Conservation (phyloP, 2,329 filamentous ascomycete species). For the Gaeumannomyces sp. region DNA sequence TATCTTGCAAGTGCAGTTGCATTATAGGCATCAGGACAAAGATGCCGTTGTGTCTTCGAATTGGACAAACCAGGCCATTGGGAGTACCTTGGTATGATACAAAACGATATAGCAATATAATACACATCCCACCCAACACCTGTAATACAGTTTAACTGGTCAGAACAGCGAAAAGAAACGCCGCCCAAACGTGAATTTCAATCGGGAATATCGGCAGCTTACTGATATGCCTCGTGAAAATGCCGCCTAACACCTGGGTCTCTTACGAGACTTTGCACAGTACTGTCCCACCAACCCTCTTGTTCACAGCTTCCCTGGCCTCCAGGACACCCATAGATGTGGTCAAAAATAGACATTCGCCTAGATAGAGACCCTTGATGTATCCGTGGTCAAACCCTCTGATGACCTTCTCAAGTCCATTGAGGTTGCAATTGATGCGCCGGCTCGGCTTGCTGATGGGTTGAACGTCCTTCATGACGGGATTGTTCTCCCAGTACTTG, state of each 20-base stretch:
- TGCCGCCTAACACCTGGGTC: too few relatives aligned
- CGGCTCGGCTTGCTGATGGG: constrained; percentile 71
- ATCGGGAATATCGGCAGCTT: not conserved
- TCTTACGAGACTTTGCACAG: constrained; percentile 61
- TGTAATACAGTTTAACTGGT: not conserved
- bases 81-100: not conserved
- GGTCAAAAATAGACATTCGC: constrained; percentile 75
- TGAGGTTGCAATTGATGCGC: constrained; percentile 58
- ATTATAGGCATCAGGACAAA: too few relatives aligned
- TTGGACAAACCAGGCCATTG: not conserved
- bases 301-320: constrained; percentile 72
- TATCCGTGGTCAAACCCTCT: constrained; percentile 64
- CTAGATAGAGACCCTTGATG: constrained; percentile 68
- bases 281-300: constrained; percentile 72
- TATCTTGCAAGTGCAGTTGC: not conserved
- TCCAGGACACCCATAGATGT: constrained; percentile 77
- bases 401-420: constrained; percentile 57
- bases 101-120: not conserved
- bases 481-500: constrained; percentile 82
- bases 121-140: not conserved
- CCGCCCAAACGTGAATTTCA: not conserved
- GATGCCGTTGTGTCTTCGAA: not conserved
- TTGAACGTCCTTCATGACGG: constrained; percentile 63
- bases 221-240: not conserved
- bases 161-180: not conserved